These are phyloP conservation scores for Diaporthe nobilis DNA, from an alignment of 2,329 filamentous ascomycete species.

Conservation along the genomic window DNA sequence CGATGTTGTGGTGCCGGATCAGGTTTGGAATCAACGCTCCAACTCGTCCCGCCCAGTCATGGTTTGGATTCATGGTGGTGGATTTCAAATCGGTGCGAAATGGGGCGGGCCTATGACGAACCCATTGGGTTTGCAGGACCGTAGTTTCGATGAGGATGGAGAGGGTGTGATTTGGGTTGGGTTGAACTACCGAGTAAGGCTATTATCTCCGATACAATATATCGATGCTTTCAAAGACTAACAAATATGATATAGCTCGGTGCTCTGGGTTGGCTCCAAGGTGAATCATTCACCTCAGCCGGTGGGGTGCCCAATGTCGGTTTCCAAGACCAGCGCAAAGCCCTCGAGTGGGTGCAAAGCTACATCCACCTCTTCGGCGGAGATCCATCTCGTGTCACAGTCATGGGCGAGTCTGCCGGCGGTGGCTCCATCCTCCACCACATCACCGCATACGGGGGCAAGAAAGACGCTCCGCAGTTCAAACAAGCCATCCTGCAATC, in stretches of 20 bases:
- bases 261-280: constrained; percentile 56
- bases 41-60: constrained; percentile 44
- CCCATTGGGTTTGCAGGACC: constrained; percentile 47
- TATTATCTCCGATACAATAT: accelerated
- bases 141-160: constrained; percentile 41
- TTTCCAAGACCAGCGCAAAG: constrained; percentile 57
- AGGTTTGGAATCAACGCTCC: constrained; percentile 45
- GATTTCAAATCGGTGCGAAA: constrained; percentile 52
- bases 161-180: constrained; percentile 55
- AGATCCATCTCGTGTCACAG: constrained; percentile 57
- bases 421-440: constrained; percentile 44
- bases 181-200: constrained; percentile 52
- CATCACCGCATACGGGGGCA: constrained; percentile 31
- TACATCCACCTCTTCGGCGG: constrained; percentile 62
- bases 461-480: constrained; percentile 33
- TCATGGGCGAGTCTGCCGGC: constrained; percentile 62
- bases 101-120: constrained; percentile 47
- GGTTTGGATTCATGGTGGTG: constrained; percentile 55
- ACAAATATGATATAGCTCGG: constrained; percentile 45
- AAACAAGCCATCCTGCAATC: constrained; percentile 35
- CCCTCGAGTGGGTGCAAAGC: constrained; percentile 61
- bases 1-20: constrained; percentile 56
- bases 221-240: not conserved
- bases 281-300: constrained; percentile 51
- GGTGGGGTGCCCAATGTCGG: constrained; percentile 55